Evolutionary conservation across 169 alveolate genomes (phyloP).

Genomic region (Babesia ovata): DNA sequence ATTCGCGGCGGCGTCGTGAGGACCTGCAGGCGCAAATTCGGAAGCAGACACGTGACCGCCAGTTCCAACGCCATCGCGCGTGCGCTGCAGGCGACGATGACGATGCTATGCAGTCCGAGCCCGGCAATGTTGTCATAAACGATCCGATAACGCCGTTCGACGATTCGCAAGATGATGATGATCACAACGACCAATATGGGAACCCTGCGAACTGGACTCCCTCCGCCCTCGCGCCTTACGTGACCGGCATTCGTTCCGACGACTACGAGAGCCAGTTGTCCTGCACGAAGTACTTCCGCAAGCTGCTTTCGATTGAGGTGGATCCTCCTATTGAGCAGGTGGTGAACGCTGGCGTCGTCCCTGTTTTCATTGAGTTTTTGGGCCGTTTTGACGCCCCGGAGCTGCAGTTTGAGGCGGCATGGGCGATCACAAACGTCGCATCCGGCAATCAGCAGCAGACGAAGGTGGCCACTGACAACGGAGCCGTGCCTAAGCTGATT

Average conservation of each 20-base stretch:
- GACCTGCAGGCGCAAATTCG: constrained; percentile 89
- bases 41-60: constrained; percentile 86
- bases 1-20: constrained; percentile 89
- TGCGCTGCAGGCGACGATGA: constrained; percentile 45
- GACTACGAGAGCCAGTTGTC: constrained; percentile 81
- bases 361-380: constrained; percentile 88
- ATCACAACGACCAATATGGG: constrained; percentile 55
- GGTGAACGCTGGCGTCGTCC: constrained; percentile 94
- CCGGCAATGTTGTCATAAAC: constrained; percentile 52
- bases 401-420: constrained; percentile 95
- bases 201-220: constrained; percentile 64
- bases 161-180: constrained; percentile 63
- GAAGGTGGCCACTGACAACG: constrained; percentile 84
- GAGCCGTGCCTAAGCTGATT: constrained; percentile 84
- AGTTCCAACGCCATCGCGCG: constrained; percentile 83
- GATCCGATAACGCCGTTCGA: constrained; percentile 39
- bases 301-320: constrained; percentile 88
- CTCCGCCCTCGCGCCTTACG: constrained; percentile 70
- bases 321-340: constrained; percentile 94
- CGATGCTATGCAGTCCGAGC: constrained; percentile 57
- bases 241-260: constrained; percentile 77
- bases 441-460: constrained; percentile 95
- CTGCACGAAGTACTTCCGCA: constrained; percentile 89
- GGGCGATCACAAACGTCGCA: constrained; percentile 96
- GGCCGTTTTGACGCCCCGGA: constrained; percentile 87